Percentiles rank a stretch among this genome's conserved stretches.
Evolutionary conservation across 768 basidiomycete species (phyloP).

Genomic region (Multifurca ochricompacta): DNA sequence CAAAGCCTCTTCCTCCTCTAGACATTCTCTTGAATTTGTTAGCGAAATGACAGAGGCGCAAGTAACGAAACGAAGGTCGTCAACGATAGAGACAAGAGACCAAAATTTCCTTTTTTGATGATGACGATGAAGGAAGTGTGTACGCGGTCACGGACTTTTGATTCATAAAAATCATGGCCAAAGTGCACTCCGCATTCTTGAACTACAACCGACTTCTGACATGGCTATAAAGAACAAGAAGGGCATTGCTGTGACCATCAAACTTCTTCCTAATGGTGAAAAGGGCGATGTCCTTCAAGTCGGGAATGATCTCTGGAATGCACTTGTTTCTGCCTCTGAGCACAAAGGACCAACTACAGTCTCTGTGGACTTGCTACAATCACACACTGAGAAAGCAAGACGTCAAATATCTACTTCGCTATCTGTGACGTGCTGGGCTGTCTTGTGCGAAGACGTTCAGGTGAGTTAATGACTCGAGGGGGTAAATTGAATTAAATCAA

Average conservation of each 20-base stretch:
- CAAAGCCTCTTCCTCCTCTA: slow-evolving; percentile 40
- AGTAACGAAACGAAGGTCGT: neutral
- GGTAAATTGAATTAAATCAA: neutral
- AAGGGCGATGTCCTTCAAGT: slow-evolving; percentile 1
- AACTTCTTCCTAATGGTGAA: neutral
- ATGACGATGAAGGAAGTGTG: too few species aligned
- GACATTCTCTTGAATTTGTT: slow-evolving; percentile 32
- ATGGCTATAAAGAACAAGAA: slow-evolving; percentile 3
- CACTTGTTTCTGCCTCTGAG: neutral
- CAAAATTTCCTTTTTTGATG: slow-evolving; percentile 5
- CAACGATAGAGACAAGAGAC: neutral
- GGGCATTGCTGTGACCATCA: neutral
- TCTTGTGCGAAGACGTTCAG: slow-evolving; percentile 34
- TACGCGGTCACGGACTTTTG: slow-evolving; percentile 11
- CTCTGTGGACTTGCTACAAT: slow-evolving; percentile 5
- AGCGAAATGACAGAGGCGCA: neutral
- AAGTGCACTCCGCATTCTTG: neutral
- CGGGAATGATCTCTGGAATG: slow-evolving; percentile 10
- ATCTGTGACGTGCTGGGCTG: slow-evolving; percentile 31
- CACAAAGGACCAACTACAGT: slow-evolving; percentile 1
- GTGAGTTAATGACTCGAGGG: neutral
- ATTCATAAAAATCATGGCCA: neutral
- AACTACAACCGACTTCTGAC: neutral
- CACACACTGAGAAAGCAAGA: neutral
- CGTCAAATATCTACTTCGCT: slow-evolving; percentile 5